Base-by-base conservation (phyloP, 257 asterid genomes). In the Galeopsis tetrahit region DNA sequence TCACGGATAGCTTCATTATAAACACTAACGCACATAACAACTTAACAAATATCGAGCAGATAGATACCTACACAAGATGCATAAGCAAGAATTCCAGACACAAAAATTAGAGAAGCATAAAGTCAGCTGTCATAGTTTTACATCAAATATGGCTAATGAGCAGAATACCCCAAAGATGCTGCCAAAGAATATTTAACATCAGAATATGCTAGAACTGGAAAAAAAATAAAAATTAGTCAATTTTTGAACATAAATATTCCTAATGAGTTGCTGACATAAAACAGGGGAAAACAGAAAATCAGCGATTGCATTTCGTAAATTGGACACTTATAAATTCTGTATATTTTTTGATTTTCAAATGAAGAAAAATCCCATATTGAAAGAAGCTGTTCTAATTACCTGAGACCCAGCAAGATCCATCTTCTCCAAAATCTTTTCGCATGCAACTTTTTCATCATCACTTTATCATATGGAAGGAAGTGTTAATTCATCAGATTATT, bases 401-500 rank as follows among this genome's bases (percentile, higher is more conserved):
- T 88, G 97, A 82, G 88, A 83, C 66, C 92, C 96, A 63, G 81
- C 59, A 81, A 94, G 80, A 60, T 86, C 82, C 88, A 80, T 72
- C 83, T 88, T 90, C 74, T 82, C 92, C 84, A 92, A 75, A 69
- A 94, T 73, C 85, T 56, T 81, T 79, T 73, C 46, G 88, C 95
- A 89, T n/a, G 89, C 92, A 75, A 74, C 84, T 73, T 78, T 85
- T 71, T 80, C 92, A 11, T 87, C 96, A 71, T 51, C 46, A 59
- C 99, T 86, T 85, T 85, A 70, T 71, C 60, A 74, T 58, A 60
- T 66, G 57, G 69, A 63, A 73, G 43, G 52, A 71, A 39, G 67
- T 28, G 80, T 77, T 55, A 75, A 69, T 60, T 67, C 67, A 65
- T 74, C 72, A 73, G 42, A 49, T 55, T 17, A 44, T 67, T 17